A percentile compares a stretch with the other conserved stretches of the same genome.
phyloP scores from a whole-genome alignment of 768 basidiomycete genomes.

The Megacollybia marginata region DNA sequence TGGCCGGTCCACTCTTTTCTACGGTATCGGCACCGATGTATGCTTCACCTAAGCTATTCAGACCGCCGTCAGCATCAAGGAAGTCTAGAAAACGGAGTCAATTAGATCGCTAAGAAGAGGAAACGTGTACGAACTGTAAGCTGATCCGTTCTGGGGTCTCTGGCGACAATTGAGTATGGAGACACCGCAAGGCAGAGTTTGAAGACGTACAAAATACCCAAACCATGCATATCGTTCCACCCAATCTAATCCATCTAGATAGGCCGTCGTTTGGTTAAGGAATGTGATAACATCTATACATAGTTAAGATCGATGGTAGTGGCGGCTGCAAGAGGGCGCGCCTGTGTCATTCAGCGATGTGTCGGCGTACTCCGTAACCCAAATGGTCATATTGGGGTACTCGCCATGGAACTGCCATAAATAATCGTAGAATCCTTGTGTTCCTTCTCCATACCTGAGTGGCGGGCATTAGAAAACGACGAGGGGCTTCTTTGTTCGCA shows the following conservation, averaged over 20 bases:
- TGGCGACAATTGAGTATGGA: constrained; percentile 10
- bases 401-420: constrained; percentile 43
- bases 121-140: constrained; percentile 30
- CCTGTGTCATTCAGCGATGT: constrained; percentile 39
- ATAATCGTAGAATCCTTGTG: constrained; percentile 46
- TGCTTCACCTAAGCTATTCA: constrained; percentile 36
- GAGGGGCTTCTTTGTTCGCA: constrained; percentile 22
- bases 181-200: constrained; percentile 1
- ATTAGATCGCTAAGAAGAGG: neutral
- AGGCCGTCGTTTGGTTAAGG: constrained; percentile 49
- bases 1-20: constrained; percentile 7
- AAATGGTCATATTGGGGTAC: constrained; percentile 44
- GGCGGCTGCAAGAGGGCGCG: constrained; percentile 8
- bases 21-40: constrained; percentile 40
- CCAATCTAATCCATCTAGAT: constrained; percentile 48
- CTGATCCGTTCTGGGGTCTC: constrained; percentile 31
- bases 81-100: constrained; percentile 25
- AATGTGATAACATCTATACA: constrained; percentile 39
- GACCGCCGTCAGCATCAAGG: constrained; percentile 33
- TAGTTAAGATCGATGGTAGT: neutral
- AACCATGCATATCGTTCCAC: constrained; percentile 65
- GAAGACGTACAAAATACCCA: constrained; percentile 35
- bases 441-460: constrained; percentile 50
- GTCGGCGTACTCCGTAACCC: constrained; percentile 62
- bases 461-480: constrained; percentile 16